Percentiles rank a stretch among this genome's conserved stretches.
phyloP scores from a whole-genome alignment of 2,329 filamentous ascomycete genomes.

The Magnaporthiopsis poae region DNA sequence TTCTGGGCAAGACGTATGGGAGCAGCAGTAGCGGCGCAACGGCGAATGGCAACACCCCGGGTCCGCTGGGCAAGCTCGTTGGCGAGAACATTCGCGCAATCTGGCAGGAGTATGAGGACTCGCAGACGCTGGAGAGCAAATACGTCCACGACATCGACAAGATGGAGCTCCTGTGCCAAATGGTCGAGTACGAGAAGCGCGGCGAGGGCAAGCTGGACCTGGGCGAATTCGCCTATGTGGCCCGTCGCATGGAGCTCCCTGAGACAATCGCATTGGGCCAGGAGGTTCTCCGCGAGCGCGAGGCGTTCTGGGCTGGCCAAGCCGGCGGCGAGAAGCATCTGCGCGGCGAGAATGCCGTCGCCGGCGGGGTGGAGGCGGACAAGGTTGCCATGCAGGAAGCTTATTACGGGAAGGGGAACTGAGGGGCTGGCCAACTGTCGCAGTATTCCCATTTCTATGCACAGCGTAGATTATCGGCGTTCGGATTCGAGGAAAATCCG shows the following conservation, averaged over 20 bases:
- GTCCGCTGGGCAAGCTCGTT: slow-evolving; percentile 22
- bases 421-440: background rate
- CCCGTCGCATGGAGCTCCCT: slow-evolving; percentile 58
- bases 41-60: background rate
- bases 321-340: slow-evolving; percentile 32
- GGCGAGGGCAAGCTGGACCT: slow-evolving; percentile 60
- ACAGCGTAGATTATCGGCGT: background rate
- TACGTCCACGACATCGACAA: slow-evolving; percentile 98
- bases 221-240: slow-evolving; percentile 77
- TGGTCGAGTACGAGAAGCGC: slow-evolving; percentile 86
- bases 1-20: slow-evolving; percentile 68
- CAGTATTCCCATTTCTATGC: background rate
- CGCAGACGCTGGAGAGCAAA: slow-evolving; percentile 67
- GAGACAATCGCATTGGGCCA: slow-evolving; percentile 75
- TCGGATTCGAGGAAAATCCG: background rate
- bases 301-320: slow-evolving; percentile 54
- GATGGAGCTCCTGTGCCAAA: slow-evolving; percentile 87
- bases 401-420: slow-evolving; percentile 31
- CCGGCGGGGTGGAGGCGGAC: slow-evolving; percentile 28
- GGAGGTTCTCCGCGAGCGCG: slow-evolving; percentile 66
- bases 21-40: slow-evolving; percentile 28
- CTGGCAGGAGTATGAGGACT: slow-evolving; percentile 95
- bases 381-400: slow-evolving; percentile 34
- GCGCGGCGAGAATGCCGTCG: slow-evolving; percentile 34
- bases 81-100: slow-evolving; percentile 65